Percentiles rank a stretch among this genome's conserved stretches.
Conservation (phyloP, 805 yeast species). For the Barnettozyma vustinii region DNA sequence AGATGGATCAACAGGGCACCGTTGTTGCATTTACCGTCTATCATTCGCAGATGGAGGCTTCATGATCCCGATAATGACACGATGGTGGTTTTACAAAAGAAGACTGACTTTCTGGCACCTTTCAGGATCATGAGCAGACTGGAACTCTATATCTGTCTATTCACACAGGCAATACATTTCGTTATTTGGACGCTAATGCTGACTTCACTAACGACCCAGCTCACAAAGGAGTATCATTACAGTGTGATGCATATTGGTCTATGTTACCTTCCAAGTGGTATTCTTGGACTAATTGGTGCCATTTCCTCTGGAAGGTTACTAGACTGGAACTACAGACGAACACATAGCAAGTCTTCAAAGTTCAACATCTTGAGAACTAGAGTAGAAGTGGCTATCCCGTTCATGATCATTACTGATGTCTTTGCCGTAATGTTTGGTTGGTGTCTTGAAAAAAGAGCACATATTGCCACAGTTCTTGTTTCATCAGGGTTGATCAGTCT, state of each 20-base stretch:
- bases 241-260: conserved; percentile 57
- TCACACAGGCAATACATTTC: conserved; percentile 59
- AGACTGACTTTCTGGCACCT: conserved; percentile 31
- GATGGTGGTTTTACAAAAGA: conserved; percentile 17
- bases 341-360: neutral
- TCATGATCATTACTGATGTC: conserved; percentile 33
- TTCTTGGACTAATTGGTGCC: conserved; percentile 59
- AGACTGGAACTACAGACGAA: conserved; percentile 43
- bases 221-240: conserved; percentile 46
- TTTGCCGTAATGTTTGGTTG: conserved; percentile 62
- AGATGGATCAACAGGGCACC: conserved; percentile 40
- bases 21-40: conserved; percentile 24
- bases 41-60: conserved; percentile 21
- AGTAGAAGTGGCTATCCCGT: conserved; percentile 42
- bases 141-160: conserved; percentile 42
- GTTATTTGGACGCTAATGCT: conserved; percentile 66
- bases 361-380: conserved; percentile 56
- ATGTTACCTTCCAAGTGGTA: conserved; percentile 71
- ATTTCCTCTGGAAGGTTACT: conserved; percentile 50
- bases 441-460: conserved; percentile 48
- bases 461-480: conserved; percentile 42
- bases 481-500: conserved; percentile 52
- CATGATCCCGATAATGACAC: conserved; percentile 30
- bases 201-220: conserved; percentile 55
- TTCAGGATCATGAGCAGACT: conserved; percentile 37